A percentile compares a stretch with the other conserved stretches of the same genome.
These are phyloP conservation scores for Amanita muscaria DNA, from an alignment of 768 basidiomycete genomes.

Conservation along the genomic window DNA sequence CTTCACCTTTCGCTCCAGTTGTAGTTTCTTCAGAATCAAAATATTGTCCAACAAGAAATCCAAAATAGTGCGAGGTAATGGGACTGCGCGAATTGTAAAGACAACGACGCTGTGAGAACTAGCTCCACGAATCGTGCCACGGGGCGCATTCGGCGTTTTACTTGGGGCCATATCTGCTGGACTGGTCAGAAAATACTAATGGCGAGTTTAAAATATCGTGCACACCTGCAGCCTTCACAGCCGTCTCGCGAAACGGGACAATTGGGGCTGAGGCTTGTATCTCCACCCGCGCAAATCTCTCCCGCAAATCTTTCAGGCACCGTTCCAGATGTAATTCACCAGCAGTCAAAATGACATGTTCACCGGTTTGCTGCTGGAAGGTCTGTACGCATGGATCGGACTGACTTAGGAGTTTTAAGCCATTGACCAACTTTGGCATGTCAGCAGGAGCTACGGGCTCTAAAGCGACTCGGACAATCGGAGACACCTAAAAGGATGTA, in stretches of 20 bases:
- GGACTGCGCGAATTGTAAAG: conserved; percentile 77
- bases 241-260: conserved; percentile 96
- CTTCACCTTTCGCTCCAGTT: conserved; percentile 33
- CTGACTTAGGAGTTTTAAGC: conserved; percentile 83
- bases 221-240: conserved; percentile 67
- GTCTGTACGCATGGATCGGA: conserved; percentile 97
- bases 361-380: conserved; percentile 94
- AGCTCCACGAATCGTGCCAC: conserved; percentile 71
- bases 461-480: conserved; percentile 92
- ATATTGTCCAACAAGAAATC: conserved; percentile 75
- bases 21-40: conserved; percentile 49
- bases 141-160: conserved; percentile 56
- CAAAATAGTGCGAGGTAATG: conserved; percentile 63
- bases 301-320: conserved; percentile 92
- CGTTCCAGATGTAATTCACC: conserved; percentile 97
- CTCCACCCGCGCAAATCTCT: conserved; percentile 88
- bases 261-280: conserved; percentile 94
- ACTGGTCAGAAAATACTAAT: neutral
- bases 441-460: conserved; percentile 79
- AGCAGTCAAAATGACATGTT: conserved; percentile 93
- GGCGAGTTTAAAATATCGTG: too few species aligned
- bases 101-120: conserved; percentile 65
- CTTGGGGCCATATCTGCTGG: conserved; percentile 77
- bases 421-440: conserved; percentile 81
- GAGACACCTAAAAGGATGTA: conserved; percentile 48